Base-by-base conservation (phyloP, 2,329 filamentous ascomycete species). In the Capronia epimyces region DNA sequence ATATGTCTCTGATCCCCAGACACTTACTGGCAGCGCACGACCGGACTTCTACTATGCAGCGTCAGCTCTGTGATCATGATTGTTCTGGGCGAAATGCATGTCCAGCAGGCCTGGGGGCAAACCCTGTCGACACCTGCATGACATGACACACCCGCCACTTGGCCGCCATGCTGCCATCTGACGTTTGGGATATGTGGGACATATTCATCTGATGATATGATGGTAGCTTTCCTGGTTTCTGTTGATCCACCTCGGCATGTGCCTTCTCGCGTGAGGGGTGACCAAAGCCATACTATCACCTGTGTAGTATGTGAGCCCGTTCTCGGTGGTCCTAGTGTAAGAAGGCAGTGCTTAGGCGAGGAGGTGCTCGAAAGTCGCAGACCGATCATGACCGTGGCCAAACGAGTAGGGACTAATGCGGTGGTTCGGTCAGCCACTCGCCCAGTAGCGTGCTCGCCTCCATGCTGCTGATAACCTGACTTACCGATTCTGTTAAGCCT, bases 341-440 rank as follows among this genome's bases (percentile, higher is more conserved):
- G 29, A 46, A 50, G 40, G 39, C 18, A 46, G 31, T 9, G 25
- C n/a, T 49, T 24, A 44, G 31, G 47, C 40, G 47, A 37, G 31
- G n/a, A 39, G 47, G 47, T 40, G 29, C 20, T 43, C 34, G 31
- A 32, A 32, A 16, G 21, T 32, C 43, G 46, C 46, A 48, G 46
- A 34, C 25, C 25, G 29, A 9, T 32, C n/a, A n/a, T 48, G 37
- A 42, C 21, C 25, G 34, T 40, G 46, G 25, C 32, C 36, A n/a
- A 12, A 32, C 29, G 12, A 32, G 29, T 32, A n/a, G 37, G 47
- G 43, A 31, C 24, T 43, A 42, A 49, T 18, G 20, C 40, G 37
- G 22, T 44, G 20, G 43, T 20, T 29, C 29, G 29, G 12, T 32
- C 7, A 32, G 29, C 29, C 29, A 32, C 29, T n/a, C 3, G 7